Percentiles rank a stretch among this genome's conserved stretches.
Conservation (phyloP, 2,329 filamentous ascomycete genomes). For the Aspergillus amoenus region DNA sequence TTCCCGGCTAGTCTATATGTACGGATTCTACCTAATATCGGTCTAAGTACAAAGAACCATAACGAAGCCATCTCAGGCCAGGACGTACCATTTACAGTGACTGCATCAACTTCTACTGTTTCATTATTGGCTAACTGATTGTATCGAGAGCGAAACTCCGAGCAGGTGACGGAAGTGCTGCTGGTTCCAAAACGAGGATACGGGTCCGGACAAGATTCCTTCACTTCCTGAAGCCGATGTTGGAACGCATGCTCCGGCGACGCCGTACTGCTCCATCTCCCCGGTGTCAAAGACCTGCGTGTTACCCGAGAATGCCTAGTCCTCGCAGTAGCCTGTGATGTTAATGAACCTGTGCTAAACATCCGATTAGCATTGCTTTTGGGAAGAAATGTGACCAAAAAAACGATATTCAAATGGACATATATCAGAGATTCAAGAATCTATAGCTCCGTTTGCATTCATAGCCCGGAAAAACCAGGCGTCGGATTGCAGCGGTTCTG, state of each 20-base stretch:
- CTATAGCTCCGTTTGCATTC: conserved; percentile 36
- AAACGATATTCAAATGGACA: not conserved
- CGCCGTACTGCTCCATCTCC: conserved; percentile 23
- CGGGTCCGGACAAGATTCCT: conserved; percentile 32
- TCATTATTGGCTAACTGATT: conserved; percentile 37
- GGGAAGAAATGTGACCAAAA: not conserved
- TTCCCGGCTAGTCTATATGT: conserved; percentile 70
- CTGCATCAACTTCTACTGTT: conserved; percentile 39
- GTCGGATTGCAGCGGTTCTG: conserved; percentile 71
- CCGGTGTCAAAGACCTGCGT: not conserved
- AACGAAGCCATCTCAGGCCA: conserved; percentile 19
- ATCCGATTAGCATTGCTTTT: conserved; percentile 23
- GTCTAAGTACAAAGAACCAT: conserved; percentile 39
- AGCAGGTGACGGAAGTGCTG: conserved; percentile 31
- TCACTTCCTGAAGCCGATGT: conserved; percentile 39
- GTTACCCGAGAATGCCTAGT: conserved; percentile 10
- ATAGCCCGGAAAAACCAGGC: conserved; percentile 45
- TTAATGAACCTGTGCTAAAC: conserved; percentile 27
- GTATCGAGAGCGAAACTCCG: conserved; percentile 40
- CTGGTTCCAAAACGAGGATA: conserved; percentile 40
- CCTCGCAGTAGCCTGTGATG: conserved; percentile 5
- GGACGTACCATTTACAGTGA: conserved; percentile 46
- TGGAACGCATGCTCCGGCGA: conserved; percentile 36
- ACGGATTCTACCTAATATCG: conserved; percentile 66
- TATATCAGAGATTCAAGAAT: conserved; percentile 14